phyloP scores from a whole-genome alignment of 768 basidiomycete species.

The Calocybe indica region DNA sequence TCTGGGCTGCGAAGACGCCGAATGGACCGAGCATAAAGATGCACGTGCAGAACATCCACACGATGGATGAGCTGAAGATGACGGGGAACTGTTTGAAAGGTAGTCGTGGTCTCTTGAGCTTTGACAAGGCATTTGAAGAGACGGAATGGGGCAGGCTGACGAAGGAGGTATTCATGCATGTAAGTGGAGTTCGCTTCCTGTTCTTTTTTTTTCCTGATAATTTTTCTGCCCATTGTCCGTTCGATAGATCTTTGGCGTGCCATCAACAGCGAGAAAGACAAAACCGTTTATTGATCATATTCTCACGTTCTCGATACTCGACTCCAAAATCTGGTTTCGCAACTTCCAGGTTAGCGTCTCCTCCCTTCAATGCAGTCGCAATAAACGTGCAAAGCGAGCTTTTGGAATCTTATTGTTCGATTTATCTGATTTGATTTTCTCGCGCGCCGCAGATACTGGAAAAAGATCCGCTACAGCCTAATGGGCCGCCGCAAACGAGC shows the following conservation, averaged over 20 bases:
- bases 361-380: neutral
- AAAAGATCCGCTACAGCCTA: slow-evolving; percentile 87
- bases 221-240: slow-evolving; percentile 9
- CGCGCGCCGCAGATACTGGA: slow-evolving; percentile 68
- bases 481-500: slow-evolving; percentile 79
- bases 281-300: slow-evolving; percentile 99
- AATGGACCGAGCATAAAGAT: slow-evolving; percentile 97
- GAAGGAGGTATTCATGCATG: slow-evolving; percentile 94
- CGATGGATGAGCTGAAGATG: slow-evolving; percentile 99
- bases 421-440: slow-evolving; percentile 8
- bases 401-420: neutral
- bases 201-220: neutral
- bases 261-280: slow-evolving; percentile 80
- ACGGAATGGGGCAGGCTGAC: slow-evolving; percentile 81
- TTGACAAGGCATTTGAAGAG: slow-evolving; percentile 86
- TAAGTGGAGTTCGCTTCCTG: slow-evolving; percentile 28
- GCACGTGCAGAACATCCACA: slow-evolving; percentile 98
- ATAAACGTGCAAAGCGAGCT: neutral
- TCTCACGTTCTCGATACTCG: slow-evolving; percentile 91
- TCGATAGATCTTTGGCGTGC: slow-evolving; percentile 87
- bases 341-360: slow-evolving; percentile 80
- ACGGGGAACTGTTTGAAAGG: slow-evolving; percentile 98
- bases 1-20: slow-evolving; percentile 96
- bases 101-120: slow-evolving; percentile 85
- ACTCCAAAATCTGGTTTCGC: slow-evolving; percentile 98